phyloP scores from a whole-genome alignment of 1,284 basidiomycete species.

The Microstroma glucosiphilum region DNA sequence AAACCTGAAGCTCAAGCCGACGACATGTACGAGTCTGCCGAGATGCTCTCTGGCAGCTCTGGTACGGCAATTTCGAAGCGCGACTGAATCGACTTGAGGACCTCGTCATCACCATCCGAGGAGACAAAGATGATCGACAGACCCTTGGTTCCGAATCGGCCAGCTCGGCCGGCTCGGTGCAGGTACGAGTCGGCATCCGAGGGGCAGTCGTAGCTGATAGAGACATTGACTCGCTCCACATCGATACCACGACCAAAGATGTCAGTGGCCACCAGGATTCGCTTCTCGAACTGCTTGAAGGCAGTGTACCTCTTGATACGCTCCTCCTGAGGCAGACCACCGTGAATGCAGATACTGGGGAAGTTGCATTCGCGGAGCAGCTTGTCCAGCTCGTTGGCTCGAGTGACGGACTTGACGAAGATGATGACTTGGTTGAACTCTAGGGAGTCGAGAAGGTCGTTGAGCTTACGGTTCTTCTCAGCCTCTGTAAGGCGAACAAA shows the following conservation, averaged over 20 bases:
- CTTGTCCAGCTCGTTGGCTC: conserved; percentile 94
- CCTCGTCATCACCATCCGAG: conserved; percentile 82
- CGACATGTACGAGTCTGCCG: conserved; percentile 58
- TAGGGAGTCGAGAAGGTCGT: conserved; percentile 87
- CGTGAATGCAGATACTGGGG: conserved; percentile 96
- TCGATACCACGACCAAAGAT: conserved; percentile 51
- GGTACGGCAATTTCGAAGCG: conserved; percentile 89
- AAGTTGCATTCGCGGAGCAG: conserved; percentile 96
- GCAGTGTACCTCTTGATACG: conserved; percentile 96
- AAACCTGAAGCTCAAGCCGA: too few species aligned
- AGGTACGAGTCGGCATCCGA: conserved; percentile 96
- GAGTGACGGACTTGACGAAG: conserved; percentile 95
- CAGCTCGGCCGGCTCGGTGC: conserved; percentile 97
- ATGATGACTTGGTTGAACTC: conserved; percentile 99
- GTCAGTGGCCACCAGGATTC: conserved; percentile 57
- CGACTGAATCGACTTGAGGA: conserved; percentile 83
- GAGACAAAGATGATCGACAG: conserved; percentile 96
- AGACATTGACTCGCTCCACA: conserved; percentile 49
- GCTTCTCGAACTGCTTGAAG: conserved; percentile 99
- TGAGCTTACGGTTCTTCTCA: conserved; percentile 94
- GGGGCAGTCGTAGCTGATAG: conserved; percentile 67
- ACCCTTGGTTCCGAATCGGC: conserved; percentile 98
- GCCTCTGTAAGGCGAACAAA: conserved; percentile 79
- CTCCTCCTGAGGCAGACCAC: conserved; percentile 86
- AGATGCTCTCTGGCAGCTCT: conserved; percentile 84